Evolutionary conservation across 2,329 filamentous ascomycete genomes (phyloP).

Genomic region (Stachybotrys chlorohalonatus): DNA sequence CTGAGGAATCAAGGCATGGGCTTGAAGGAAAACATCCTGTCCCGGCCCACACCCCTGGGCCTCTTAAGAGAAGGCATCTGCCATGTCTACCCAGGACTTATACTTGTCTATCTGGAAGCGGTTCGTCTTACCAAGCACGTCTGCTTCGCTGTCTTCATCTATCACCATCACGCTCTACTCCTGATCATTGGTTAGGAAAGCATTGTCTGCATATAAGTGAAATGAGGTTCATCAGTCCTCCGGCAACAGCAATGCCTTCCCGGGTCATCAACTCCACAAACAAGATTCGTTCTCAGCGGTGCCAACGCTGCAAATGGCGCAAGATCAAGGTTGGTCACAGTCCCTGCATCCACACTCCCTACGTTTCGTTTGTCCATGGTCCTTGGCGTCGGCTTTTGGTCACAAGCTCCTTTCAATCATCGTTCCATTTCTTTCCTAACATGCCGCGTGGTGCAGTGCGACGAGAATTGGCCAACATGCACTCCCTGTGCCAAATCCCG

Average conservation of each 20-base stretch:
- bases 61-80: too few relatives aligned
- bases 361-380: neutral
- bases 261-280: neutral
- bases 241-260: neutral
- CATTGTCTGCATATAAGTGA: too few relatives aligned
- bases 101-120: too few relatives aligned
- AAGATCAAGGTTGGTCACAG: neutral
- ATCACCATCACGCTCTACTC: too few relatives aligned
- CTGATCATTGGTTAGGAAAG: too few relatives aligned
- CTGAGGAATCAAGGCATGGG: too few relatives aligned
- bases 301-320: constrained; percentile 1
- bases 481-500: neutral
- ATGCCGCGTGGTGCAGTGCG: neutral
- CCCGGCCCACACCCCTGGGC: too few relatives aligned
- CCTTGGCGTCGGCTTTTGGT: neutral
- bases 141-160: too few relatives aligned
- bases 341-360: neutral
- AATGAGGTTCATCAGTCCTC: neutral
- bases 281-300: neutral
- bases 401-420: neutral
- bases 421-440: neutral
- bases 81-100: too few relatives aligned
- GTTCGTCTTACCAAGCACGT: too few relatives aligned
- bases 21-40: too few relatives aligned
- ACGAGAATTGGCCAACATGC: constrained; percentile 1